Conservation (phyloP, 768 basidiomycete species). For the Scleroderma citrinum region DNA sequence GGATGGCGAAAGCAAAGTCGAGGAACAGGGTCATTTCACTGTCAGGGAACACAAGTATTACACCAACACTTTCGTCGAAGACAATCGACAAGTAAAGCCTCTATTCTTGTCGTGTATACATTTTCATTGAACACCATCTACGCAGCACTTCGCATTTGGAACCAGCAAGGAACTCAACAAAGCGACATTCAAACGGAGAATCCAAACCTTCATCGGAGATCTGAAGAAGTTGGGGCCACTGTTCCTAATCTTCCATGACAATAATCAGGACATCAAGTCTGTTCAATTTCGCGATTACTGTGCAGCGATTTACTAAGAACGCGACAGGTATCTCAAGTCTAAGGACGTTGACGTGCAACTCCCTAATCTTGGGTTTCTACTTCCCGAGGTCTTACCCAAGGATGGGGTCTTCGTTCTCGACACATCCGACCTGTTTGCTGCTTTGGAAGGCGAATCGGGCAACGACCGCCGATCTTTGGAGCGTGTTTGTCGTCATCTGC, state of each 20-base stretch:
- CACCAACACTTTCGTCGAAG: slow-evolving; percentile 58
- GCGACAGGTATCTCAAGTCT: slow-evolving; percentile 47
- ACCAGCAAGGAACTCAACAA: slow-evolving; percentile 48
- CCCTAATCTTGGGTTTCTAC: slow-evolving; percentile 42
- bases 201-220: slow-evolving; percentile 40
- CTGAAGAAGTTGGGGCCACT: slow-evolving; percentile 48
- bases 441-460: slow-evolving; percentile 56
- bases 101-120: not conserved
- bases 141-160: slow-evolving; percentile 65
- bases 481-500: slow-evolving; percentile 57
- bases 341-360: slow-evolving; percentile 47
- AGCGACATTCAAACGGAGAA: slow-evolving; percentile 44
- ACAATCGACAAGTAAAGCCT: slow-evolving; percentile 51
- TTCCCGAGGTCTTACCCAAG: slow-evolving; percentile 52
- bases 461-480: slow-evolving; percentile 51
- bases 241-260: slow-evolving; percentile 79
- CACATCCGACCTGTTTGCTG: slow-evolving; percentile 69
- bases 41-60: slow-evolving; percentile 56
- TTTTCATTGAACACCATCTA: not conserved
- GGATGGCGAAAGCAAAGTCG: slow-evolving; percentile 43
- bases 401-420: slow-evolving; percentile 62
- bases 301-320: not conserved
- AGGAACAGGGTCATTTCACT: slow-evolving; percentile 54
- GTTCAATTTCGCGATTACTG: slow-evolving; percentile 3
- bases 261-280: slow-evolving; percentile 71